These are phyloP conservation scores for Hordeum pubiflorum DNA, from an alignment of 202 grass and related monocot genomes.

Conservation along the genomic window DNA sequence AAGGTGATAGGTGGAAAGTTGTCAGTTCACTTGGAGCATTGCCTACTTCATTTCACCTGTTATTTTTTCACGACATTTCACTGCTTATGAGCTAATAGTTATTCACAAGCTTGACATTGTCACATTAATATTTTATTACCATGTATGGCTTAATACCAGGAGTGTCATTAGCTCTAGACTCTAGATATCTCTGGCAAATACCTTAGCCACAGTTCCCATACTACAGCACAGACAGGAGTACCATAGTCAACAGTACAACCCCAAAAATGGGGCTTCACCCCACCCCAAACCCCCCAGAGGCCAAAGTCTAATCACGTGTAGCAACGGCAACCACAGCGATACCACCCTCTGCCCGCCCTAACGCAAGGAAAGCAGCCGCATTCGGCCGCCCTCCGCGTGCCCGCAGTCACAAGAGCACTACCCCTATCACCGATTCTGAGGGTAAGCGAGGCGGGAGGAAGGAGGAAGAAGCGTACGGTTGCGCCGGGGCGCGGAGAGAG, in stretches of 20 bases:
- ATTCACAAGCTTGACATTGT: not conserved
- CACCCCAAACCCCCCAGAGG: not conserved
- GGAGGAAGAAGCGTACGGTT: constrained; percentile 22
- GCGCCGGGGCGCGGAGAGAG: constrained; percentile 63
- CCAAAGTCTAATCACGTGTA: not conserved
- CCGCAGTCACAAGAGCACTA: not conserved
- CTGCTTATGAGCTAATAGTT: not conserved
- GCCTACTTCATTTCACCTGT: not conserved
- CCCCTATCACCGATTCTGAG: not conserved
- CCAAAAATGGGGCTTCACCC: not conserved
- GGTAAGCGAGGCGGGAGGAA: not conserved
- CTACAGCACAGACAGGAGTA: not conserved
- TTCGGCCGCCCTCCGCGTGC: not conserved
- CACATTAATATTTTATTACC: not conserved
- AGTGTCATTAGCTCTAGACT: not conserved
- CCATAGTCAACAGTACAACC: not conserved
- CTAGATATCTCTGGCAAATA: not conserved
- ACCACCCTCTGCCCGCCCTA: not conserved
- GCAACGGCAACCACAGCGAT: not conserved
- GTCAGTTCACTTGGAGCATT: not conserved
- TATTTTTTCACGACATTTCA: not conserved
- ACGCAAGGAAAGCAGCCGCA: not conserved
- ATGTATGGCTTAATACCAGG: not conserved
- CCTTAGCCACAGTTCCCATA: not conserved
- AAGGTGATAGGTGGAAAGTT: not conserved